Conservation (phyloP, 1,284 basidiomycete species). For the Baeospora myosura region DNA sequence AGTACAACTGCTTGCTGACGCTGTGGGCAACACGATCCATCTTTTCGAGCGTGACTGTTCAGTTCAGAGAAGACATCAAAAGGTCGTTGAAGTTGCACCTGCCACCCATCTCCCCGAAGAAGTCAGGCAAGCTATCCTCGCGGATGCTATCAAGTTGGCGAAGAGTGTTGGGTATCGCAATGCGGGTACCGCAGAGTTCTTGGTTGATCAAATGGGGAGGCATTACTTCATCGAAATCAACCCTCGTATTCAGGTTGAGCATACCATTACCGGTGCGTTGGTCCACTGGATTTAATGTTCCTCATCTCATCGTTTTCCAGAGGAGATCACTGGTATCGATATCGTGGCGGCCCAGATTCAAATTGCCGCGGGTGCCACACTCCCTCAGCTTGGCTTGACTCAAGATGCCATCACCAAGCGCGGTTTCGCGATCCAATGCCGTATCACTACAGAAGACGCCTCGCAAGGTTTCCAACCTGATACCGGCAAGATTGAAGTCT, state of each 20-base stretch:
- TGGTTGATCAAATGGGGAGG: conserved; percentile 91
- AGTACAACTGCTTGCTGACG: conserved; percentile 92
- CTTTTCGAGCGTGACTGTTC: conserved; percentile 99
- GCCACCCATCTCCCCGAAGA: conserved; percentile 91
- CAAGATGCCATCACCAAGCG: conserved; percentile 95
- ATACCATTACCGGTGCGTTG: conserved; percentile 84
- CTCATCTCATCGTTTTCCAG: conserved; percentile 31
- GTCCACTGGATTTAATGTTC: conserved; percentile 5
- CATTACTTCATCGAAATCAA: conserved; percentile 99
- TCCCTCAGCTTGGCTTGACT: conserved; percentile 92
- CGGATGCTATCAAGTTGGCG: conserved; percentile 92
- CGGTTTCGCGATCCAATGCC: conserved; percentile 97
- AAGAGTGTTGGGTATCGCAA: conserved; percentile 91
- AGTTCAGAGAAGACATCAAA: conserved; percentile 95
- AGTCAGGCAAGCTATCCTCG: conserved; percentile 80
- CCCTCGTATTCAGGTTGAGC: conserved; percentile 97
- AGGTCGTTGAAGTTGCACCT: conserved; percentile 98
- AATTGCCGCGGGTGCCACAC: conserved; percentile 94
- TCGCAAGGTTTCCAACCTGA: conserved; percentile 92
- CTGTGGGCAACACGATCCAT: conserved; percentile 89
- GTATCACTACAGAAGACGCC: conserved; percentile 98
- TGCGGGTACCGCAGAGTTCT: conserved; percentile 95
- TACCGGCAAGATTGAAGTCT: conserved; percentile 98
- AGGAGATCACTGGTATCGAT: conserved; percentile 98
- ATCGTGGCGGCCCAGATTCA: conserved; percentile 98